phyloP scores from a whole-genome alignment of 1,139 yeast species.

The Spencermartinsiella ligniputridi region DNA sequence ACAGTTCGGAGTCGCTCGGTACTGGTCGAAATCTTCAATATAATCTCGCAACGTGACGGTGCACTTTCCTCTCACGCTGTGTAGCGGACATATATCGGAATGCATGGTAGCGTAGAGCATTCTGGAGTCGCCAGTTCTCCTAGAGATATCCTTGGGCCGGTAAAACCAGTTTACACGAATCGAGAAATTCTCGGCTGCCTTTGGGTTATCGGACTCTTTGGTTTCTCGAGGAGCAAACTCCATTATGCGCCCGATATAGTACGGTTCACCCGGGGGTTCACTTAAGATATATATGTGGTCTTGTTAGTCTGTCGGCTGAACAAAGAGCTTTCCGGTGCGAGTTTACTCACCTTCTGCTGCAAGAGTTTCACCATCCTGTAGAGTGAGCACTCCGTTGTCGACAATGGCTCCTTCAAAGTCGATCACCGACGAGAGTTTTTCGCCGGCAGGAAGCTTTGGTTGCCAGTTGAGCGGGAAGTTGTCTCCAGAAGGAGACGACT shows the following conservation, averaged over 20 bases:
- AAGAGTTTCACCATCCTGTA: constrained; percentile 33
- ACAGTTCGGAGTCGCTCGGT: constrained; percentile 54
- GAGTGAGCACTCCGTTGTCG: constrained; percentile 32
- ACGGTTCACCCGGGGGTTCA: constrained; percentile 95
- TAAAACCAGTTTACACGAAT: constrained; percentile 89
- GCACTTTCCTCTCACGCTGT: constrained; percentile 72
- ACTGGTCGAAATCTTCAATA: constrained; percentile 55
- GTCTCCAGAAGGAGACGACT: constrained; percentile 9
- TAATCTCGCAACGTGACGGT: constrained; percentile 64
- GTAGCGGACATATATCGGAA: constrained; percentile 75
- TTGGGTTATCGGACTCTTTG: constrained; percentile 9
- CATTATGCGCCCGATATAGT: constrained; percentile 79
- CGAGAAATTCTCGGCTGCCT: constrained; percentile 47
- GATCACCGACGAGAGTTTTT: constrained; percentile 29
- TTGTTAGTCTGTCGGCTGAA: constrained; percentile 12
- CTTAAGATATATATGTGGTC: constrained; percentile 82
- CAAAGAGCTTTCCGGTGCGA: no score
- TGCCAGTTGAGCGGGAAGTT: constrained; percentile 36
- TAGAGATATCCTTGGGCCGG: constrained; percentile 79
- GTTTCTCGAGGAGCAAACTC: constrained; percentile 48
- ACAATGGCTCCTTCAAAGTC: constrained; percentile 42
- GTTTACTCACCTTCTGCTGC: constrained; percentile 33
- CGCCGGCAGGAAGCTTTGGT: constrained; percentile 26
- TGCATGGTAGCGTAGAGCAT: constrained; percentile 82
- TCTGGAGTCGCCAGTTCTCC: constrained; percentile 65